These are phyloP conservation scores for Geotrichum carabidarum DNA, from an alignment of 1,139 yeast species.

Conservation along the genomic window DNA sequence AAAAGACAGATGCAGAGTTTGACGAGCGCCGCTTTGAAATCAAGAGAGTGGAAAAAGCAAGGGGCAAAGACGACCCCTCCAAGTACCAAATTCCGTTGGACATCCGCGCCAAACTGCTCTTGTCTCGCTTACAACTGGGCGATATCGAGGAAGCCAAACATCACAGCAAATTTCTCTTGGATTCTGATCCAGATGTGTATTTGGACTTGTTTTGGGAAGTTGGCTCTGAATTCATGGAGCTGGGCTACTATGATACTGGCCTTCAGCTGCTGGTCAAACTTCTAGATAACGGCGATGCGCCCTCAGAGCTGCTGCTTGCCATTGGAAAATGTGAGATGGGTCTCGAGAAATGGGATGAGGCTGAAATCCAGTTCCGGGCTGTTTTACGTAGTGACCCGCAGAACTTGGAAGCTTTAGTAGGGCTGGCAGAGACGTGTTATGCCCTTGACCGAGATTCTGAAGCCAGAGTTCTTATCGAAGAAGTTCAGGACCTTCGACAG, in stretches of 20 bases:
- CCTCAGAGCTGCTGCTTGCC: slow-evolving; percentile 46
- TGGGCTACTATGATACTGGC: slow-evolving; percentile 69
- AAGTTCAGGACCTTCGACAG: slow-evolving; percentile 40
- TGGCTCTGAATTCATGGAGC: slow-evolving; percentile 65
- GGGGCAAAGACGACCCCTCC: slow-evolving; percentile 20
- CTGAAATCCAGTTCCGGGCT: slow-evolving; percentile 58
- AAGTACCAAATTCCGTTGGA: slow-evolving; percentile 65
- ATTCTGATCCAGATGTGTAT: slow-evolving; percentile 54
- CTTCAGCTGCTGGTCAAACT: slow-evolving; percentile 35
- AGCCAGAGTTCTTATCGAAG: slow-evolving; percentile 55
- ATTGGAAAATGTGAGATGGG: slow-evolving; percentile 78
- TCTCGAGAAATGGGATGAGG: slow-evolving; percentile 62
- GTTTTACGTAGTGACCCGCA: slow-evolving; percentile 55
- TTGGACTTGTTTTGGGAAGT: slow-evolving; percentile 73
- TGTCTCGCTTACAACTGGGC: slow-evolving; percentile 61
- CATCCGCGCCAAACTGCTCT: slow-evolving; percentile 74
- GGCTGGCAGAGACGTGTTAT: slow-evolving; percentile 76
- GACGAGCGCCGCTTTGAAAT: slow-evolving; percentile 50
- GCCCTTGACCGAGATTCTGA: slow-evolving; percentile 57
- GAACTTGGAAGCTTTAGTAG: slow-evolving; percentile 67
- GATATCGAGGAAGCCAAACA: slow-evolving; percentile 63
- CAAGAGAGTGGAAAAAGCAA: slow-evolving; percentile 21
- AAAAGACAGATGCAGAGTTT: slow-evolving; percentile 72
- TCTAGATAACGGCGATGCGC: slow-evolving; percentile 27
- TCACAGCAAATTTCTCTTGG: slow-evolving; percentile 60